These are phyloP conservation scores for Crithidia brevicula DNA, from an alignment of 208 protist genomes.

Conservation along the genomic window DNA sequence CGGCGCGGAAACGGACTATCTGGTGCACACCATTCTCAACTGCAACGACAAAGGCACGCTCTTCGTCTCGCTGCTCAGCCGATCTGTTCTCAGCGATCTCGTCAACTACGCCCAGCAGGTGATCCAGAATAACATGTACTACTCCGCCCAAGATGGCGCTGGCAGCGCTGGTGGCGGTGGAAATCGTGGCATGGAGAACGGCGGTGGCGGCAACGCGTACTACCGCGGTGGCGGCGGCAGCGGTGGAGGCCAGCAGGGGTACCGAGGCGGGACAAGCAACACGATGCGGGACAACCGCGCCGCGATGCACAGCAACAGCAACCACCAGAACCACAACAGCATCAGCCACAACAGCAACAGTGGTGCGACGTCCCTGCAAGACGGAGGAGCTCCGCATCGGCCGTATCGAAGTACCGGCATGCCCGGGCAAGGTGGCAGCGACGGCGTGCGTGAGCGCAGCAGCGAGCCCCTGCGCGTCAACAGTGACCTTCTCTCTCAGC, in stretches of 20 bases:
- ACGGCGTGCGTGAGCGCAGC: constrained; percentile 21
- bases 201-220: constrained; percentile 1
- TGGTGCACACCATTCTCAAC: constrained; percentile 44
- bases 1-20: constrained; percentile 33
- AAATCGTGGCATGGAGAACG: background rate
- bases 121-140: constrained; percentile 31
- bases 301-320: background rate
- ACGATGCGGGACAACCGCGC: constrained; percentile 21
- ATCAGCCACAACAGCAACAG: background rate
- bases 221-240: constrained; percentile 9
- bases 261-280: constrained; percentile 11
- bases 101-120: constrained; percentile 44
- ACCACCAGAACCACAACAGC: constrained; percentile 1
- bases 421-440: constrained; percentile 1
- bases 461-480: constrained; percentile 18
- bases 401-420: constrained; percentile 31
- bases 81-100: constrained; percentile 40
- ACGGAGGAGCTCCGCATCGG: constrained; percentile 12
- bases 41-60: constrained; percentile 35
- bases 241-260: constrained; percentile 18
- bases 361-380: constrained; percentile 10
- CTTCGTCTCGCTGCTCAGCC: constrained; percentile 57
- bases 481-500: constrained; percentile 21
- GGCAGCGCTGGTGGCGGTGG: constrained; percentile 1
- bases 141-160: constrained; percentile 16